Percentiles rank a stretch among this genome's conserved stretches.
These are phyloP conservation scores for Myxozyma udenii DNA, from an alignment of 805 yeast species.

Conservation along the genomic window DNA sequence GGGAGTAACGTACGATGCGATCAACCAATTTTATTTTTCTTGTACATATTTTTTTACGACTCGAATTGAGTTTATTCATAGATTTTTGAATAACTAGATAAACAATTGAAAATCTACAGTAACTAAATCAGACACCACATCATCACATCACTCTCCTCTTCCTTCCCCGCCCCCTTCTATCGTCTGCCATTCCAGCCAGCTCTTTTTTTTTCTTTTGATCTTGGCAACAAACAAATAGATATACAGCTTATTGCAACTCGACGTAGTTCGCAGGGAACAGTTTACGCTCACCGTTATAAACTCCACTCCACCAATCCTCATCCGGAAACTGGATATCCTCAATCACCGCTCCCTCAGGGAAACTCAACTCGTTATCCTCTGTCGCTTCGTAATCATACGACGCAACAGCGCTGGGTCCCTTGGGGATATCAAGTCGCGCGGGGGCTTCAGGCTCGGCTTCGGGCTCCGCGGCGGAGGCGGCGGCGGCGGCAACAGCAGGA, in stretches of 20 bases:
- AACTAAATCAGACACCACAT: background rate
- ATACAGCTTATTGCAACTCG: conserved; percentile 6
- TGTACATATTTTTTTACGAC: background rate
- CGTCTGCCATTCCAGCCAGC: too few relatives aligned
- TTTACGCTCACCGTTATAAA: conserved; percentile 70
- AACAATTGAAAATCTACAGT: background rate
- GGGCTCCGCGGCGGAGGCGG: background rate
- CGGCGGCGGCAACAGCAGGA: conserved; percentile 13
- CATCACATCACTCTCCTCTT: too few relatives aligned
- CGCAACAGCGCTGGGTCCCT: conserved; percentile 55
- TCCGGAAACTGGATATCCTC: conserved; percentile 82
- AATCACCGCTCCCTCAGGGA: conserved; percentile 79
- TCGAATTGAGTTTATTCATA: background rate
- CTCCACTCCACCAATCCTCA: conserved; percentile 98
- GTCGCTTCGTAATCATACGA: conserved; percentile 81
- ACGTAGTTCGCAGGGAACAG: conserved; percentile 93
- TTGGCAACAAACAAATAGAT: background rate
- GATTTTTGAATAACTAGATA: too few relatives aligned
- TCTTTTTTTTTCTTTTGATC: background rate
- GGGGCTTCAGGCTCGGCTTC: conserved; percentile 20
- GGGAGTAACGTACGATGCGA: background rate
- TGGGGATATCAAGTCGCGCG: conserved; percentile 31
- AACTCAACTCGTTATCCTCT: conserved; percentile 86
- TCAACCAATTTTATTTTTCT: too few relatives aligned
- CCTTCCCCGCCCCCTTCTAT: too few relatives aligned